A percentile compares a stretch with the other conserved stretches of the same genome.
Conservation (phyloP, 2,329 filamentous ascomycete genomes). For the Ophiocordyceps robertsii region DNA sequence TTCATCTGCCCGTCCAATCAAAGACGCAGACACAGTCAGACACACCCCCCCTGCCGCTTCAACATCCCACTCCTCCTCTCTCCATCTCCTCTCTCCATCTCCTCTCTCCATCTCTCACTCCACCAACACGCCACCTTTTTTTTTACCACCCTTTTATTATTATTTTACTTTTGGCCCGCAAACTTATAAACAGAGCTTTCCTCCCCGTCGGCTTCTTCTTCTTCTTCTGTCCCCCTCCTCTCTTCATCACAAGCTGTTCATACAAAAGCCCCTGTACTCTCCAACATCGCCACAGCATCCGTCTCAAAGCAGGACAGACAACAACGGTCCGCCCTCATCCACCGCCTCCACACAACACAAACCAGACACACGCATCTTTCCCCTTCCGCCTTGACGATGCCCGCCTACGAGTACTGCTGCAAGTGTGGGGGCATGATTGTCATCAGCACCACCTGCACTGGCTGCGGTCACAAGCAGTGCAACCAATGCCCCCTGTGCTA, state of each 20-base stretch:
- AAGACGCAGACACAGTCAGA: too few species aligned
- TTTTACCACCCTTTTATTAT: neutral
- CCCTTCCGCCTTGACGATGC: slow-evolving; percentile 15
- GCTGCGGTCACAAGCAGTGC: slow-evolving; percentile 38
- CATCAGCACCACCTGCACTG: slow-evolving; percentile 39
- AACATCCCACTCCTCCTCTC: too few species aligned
- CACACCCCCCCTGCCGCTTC: too few species aligned
- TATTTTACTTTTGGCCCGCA: neutral
- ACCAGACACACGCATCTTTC: neutral
- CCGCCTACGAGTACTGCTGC: slow-evolving; percentile 39
- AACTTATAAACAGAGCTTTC: neutral
- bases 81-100: too few species aligned
- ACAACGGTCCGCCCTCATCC: neutral
- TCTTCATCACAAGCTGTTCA: too few species aligned
- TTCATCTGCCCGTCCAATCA: too few species aligned
- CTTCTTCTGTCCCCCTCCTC: too few species aligned
- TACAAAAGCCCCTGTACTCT: too few species aligned
- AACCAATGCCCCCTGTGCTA: slow-evolving; percentile 25
- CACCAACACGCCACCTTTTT: neutral
- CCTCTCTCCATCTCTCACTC: too few species aligned
- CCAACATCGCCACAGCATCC: too few species aligned
- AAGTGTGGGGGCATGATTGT: slow-evolving; percentile 41
- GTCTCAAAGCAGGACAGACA: too few species aligned
- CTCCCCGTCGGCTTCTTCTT: too few species aligned
- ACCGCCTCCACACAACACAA: neutral